phyloP scores from a whole-genome alignment of 495 filamentous ascomycete genomes.

The Penicillium cosmopolitanum region DNA sequence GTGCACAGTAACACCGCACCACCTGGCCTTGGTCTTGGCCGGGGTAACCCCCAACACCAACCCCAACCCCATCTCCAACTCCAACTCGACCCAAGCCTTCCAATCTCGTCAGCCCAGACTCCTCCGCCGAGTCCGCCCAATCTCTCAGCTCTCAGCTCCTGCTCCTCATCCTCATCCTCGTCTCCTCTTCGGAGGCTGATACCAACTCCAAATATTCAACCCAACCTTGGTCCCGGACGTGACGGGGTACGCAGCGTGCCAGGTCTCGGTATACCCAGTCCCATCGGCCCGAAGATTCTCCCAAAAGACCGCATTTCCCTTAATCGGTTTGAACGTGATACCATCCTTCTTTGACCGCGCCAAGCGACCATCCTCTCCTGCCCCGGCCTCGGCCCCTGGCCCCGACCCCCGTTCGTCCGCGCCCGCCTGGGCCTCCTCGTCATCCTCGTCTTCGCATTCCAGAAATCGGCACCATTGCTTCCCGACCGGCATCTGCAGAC shows the following conservation, averaged over 20 bases:
- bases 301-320: constrained; percentile 78
- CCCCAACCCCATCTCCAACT: neutral
- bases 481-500: constrained; percentile 44
- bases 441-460: constrained; percentile 53
- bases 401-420: too few species aligned
- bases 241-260: constrained; percentile 74
- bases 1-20: neutral
- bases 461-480: constrained; percentile 61
- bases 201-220: constrained; percentile 78
- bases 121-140: constrained; percentile 4
- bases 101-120: neutral
- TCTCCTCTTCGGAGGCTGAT: constrained; percentile 40
- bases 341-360: constrained; percentile 42
- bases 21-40: constrained; percentile 6
- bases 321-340: constrained; percentile 66
- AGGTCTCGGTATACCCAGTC: constrained; percentile 62
- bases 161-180: constrained; percentile 1
- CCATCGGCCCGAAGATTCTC: constrained; percentile 69
- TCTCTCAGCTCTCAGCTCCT: neutral
- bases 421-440: neutral
- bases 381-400: too few species aligned
- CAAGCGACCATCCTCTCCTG: too few species aligned
- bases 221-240: constrained; percentile 70
- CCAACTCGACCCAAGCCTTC: constrained; percentile 2
- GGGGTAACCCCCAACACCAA: constrained; percentile 1